phyloP scores from a whole-genome alignment of 345 rosid genomes.

The Heritiera fomes region DNA sequence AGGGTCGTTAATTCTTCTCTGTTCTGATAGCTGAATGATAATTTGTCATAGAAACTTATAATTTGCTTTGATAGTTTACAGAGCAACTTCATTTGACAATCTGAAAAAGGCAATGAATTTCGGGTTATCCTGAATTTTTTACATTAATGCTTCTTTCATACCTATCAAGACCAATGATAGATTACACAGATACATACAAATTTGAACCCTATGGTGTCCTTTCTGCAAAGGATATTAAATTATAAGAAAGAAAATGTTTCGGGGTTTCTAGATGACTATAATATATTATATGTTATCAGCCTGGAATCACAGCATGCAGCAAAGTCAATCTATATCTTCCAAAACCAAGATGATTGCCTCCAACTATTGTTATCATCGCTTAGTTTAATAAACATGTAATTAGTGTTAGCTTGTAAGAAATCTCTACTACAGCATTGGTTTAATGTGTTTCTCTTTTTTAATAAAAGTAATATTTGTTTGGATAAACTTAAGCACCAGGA shows the following conservation, averaged over 20 bases:
- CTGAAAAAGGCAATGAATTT: constrained; percentile 5
- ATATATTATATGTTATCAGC: neutral
- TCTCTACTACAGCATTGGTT: neutral
- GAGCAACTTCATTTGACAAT: constrained; percentile 19
- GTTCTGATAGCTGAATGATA: neutral
- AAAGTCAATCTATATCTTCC: constrained; percentile 7
- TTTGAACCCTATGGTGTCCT: constrained; percentile 33
- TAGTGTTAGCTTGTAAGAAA: neutral
- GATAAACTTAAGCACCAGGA: too few species aligned
- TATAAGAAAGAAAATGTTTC: neutral
- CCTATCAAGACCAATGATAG: constrained; percentile 20
- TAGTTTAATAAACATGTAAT: neutral
- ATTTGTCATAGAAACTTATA: neutral
- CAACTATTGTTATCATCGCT: neutral
- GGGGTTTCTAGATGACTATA: constrained; percentile 4
- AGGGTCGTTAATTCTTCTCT: constrained; percentile 21
- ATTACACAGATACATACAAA: constrained; percentile 17
- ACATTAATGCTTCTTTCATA: neutral
- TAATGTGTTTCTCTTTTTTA: too few species aligned
- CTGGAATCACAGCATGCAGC: constrained; percentile 12
- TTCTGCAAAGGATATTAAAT: neutral
- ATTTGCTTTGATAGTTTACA: neutral
- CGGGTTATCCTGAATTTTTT: neutral
- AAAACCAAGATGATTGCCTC: constrained; percentile 4
- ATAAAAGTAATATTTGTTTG: too few species aligned